Evolutionary conservation across 106 monocot species (phyloP), one percentile per base, ranked within the genome.

Genomic region (Acanthochlamys bracteata): DNA sequence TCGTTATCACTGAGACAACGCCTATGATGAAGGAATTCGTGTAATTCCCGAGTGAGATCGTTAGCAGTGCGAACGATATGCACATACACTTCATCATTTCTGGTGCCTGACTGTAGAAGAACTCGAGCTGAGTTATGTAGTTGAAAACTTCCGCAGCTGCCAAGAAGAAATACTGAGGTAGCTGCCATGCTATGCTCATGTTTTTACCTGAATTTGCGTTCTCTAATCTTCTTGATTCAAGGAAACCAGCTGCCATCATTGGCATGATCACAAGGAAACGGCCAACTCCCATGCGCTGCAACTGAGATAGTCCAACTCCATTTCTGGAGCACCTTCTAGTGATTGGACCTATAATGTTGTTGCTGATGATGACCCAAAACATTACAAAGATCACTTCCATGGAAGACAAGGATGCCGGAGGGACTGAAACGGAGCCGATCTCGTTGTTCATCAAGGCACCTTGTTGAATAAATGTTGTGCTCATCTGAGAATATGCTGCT

Each of bases 381-480:
- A 83, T 60, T 17, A 76, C 70, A 45, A 57, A 64, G 0, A 71
- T 7, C 17, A 76, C 73, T 55, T 80, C 68, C 15, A 80, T 68
- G 43, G 77, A 67, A 21, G 46, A 12, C 0, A 86, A 42, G 16
- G 85, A 78, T 11, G 85, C 81, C 0, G 86, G 73, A 55, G 86
- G 76, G 25, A 86, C 52, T 58, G 79, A 74, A 45, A 86, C 61
- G 43, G 78, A 73, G 0, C 71, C 59, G 16, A 86, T 73, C 15
- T 17, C 69, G 27, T 20, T 78, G 74, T 83, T 27, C 73, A 84
- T 79, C 10, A 57, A 53, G 25, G 33, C 60, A 7, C 78, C 84
- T 70, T 89, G 89, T 71, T 76, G 73, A 20, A 89, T 66, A 60
- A 89, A 89, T 23, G 76, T 84, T 9, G 84, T 78, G 24, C 10